Evolutionary conservation across 495 filamentous ascomycete genomes (phyloP).

Genomic region (Hyphodiscus hymeniophilus): DNA sequence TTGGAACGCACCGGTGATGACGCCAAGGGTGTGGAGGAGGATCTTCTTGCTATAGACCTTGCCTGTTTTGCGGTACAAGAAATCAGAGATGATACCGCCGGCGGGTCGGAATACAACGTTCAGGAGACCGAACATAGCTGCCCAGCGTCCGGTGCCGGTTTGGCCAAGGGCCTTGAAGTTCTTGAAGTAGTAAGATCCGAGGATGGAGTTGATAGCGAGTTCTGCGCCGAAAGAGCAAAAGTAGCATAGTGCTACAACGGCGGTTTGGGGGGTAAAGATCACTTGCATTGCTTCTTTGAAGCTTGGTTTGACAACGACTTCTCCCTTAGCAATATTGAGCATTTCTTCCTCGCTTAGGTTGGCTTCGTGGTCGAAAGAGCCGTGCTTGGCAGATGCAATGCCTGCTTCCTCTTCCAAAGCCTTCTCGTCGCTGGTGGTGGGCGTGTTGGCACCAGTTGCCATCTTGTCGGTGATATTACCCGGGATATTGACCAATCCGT

Average conservation of each 20-base stretch:
- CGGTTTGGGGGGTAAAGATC: conserved; percentile 55
- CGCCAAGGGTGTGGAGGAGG: conserved; percentile 53
- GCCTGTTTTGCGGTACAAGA: conserved; percentile 52
- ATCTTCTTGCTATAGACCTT: conserved; percentile 71
- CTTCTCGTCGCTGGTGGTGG: conserved; percentile 27
- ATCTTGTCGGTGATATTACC: conserved; percentile 28
- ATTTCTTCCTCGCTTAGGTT: conserved; percentile 29
- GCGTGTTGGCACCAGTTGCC: conserved; percentile 25
- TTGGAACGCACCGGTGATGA: conserved; percentile 58
- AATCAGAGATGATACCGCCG: conserved; percentile 65
- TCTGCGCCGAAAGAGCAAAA: conserved; percentile 82
- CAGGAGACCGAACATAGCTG: conserved; percentile 85
- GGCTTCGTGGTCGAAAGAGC: conserved; percentile 1
- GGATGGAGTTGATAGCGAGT: conserved; percentile 76
- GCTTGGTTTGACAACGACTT: conserved; percentile 58
- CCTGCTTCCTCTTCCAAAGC: conserved; percentile 18
- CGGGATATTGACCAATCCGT: conserved; percentile 28
- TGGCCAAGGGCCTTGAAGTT: conserved; percentile 71
- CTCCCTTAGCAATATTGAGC: conserved; percentile 38
- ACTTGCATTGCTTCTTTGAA: conserved; percentile 50
- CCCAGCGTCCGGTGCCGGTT: conserved; percentile 66
- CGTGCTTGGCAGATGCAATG: conserved; percentile 23
- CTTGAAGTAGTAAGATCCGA: conserved; percentile 69
- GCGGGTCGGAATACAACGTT: conserved; percentile 69
- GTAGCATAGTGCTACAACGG: conserved; percentile 63